Evolutionary conservation across 495 filamentous ascomycete species (phyloP), one percentile per base, ranked within the genome.

Genomic region (Lophium mytilinum): DNA sequence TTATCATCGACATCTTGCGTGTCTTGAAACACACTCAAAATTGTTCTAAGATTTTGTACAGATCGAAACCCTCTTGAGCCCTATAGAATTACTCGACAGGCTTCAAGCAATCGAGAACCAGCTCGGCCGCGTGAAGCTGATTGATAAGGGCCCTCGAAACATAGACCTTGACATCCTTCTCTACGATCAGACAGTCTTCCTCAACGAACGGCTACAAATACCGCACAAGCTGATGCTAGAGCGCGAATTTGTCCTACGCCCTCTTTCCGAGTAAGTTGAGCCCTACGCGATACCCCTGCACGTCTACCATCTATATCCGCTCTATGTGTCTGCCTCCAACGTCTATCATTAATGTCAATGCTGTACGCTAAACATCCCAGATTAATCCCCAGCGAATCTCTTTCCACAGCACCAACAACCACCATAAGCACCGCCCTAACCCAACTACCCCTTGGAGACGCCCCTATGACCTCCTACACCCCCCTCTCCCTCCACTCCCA

Each of bases 121-220:
- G 0, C 74, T 97, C 19, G 90, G 91, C 1, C 78, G 93, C 54
- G 79, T 80, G 53, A 96, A 96, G 70, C 63, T 88, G 37, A 83
- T 96, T 50, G 90, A 95, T 57, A 98, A 98, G 65, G 93, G 93
- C 0, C 93, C 93, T 14, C 81, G 93, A 0, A 91, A 85, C 56
- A 94, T 98, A 41, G 93, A 98, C 65, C 78, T 98, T 14, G 93
- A 98, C 64, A 93, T 98, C 54, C 76, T 98, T 4, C 77, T 97
- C 4, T 96, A 96, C 63, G 87, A 88, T 56, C 75, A 88, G 48
- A 67, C 85, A 54, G 75, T 71, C 3, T 66, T 94, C 47, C 69
- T 81, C 48, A 78, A 86, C 54, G 77, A 83, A 18, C 83, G 87
- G 40, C 82, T 98, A 35, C 85, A 77, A 50, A 82, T 98, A 46